phyloP scores from a whole-genome alignment of 495 filamentous ascomycete species.

The Aspergillus homomorphus region DNA sequence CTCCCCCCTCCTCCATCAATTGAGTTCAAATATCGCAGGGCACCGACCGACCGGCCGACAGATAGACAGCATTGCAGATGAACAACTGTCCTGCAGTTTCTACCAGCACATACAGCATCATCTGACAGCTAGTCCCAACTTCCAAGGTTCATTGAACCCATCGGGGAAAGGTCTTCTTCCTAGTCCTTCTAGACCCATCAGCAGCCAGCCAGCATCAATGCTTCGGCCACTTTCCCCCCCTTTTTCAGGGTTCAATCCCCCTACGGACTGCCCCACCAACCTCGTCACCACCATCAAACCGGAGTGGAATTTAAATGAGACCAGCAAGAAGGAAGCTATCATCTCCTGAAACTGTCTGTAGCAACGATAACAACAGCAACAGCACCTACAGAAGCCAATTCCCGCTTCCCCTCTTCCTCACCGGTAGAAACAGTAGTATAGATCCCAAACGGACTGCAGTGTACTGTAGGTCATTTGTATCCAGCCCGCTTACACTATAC shows the following conservation, averaged over 20 bases:
- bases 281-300: constrained; percentile 11
- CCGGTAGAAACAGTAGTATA: too few species aligned
- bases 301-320: not conserved
- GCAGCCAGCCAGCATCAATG: not conserved
- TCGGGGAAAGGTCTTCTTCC: too few species aligned
- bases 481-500: too few species aligned
- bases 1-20: not conserved
- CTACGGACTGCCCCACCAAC: constrained; percentile 10
- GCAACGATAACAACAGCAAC: too few species aligned
- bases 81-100: not conserved
- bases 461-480: too few species aligned
- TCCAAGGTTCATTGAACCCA: not conserved
- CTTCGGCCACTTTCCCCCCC: not conserved
- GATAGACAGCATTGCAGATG: not conserved
- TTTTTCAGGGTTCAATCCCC: constrained; percentile 13
- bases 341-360: constrained; percentile 4
- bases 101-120: not conserved
- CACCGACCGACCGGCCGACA: too few species aligned
- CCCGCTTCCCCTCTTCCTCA: too few species aligned
- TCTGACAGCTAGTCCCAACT: constrained; percentile 9
- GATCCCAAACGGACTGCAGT: too few species aligned
- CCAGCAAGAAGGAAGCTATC: too few species aligned
- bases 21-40: not conserved
- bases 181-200: constrained; percentile 7
- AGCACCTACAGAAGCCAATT: too few species aligned